phyloP scores from a whole-genome alignment of 2,329 filamentous ascomycete species.

The Pseudophaeomoniella oleicola region DNA sequence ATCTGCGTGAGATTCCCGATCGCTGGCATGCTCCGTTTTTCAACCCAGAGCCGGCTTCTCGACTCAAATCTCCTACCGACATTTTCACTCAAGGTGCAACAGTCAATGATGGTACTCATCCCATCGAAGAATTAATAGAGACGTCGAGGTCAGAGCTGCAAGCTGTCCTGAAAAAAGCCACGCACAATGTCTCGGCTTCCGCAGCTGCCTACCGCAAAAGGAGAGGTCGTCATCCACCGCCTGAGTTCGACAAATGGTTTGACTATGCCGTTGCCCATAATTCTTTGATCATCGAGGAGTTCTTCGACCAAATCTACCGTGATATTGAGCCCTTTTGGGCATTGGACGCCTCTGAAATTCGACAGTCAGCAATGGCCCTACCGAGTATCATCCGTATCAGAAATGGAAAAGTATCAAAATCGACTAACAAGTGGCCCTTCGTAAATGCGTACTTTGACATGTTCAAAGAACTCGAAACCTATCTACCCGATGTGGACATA shows the following conservation, averaged over 20 bases:
- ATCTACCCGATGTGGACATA: slow-evolving; percentile 31
- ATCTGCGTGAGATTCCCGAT: too few relatives aligned
- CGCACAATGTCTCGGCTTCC: background rate
- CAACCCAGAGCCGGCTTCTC: too few relatives aligned
- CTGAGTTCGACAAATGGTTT: slow-evolving; percentile 34
- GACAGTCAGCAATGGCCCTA: slow-evolving; percentile 23
- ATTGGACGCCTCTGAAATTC: slow-evolving; percentile 24
- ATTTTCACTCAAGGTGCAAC: too few relatives aligned
- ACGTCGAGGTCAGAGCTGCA: too few relatives aligned
- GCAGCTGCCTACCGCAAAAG: slow-evolving; percentile 22
- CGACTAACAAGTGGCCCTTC: background rate
- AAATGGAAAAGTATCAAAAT: slow-evolving; percentile 17
- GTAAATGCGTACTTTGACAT: slow-evolving; percentile 22
- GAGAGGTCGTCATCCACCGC: slow-evolving; percentile 34
- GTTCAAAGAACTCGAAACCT: slow-evolving; percentile 18
- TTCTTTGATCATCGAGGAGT: slow-evolving; percentile 32
- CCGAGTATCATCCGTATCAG: slow-evolving; percentile 24
- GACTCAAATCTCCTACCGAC: too few relatives aligned
- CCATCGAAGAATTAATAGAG: too few relatives aligned
- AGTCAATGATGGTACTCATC: too few relatives aligned
- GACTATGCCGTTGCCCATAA: slow-evolving; percentile 26
- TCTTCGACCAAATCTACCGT: slow-evolving; percentile 37
- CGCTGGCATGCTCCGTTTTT: too few relatives aligned
- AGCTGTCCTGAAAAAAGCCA: background rate
- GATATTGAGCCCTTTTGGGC: slow-evolving; percentile 37